These are phyloP conservation scores for Phytophthora fragariae DNA, from an alignment of 352 stramenopile genomes.

Conservation along the genomic window DNA sequence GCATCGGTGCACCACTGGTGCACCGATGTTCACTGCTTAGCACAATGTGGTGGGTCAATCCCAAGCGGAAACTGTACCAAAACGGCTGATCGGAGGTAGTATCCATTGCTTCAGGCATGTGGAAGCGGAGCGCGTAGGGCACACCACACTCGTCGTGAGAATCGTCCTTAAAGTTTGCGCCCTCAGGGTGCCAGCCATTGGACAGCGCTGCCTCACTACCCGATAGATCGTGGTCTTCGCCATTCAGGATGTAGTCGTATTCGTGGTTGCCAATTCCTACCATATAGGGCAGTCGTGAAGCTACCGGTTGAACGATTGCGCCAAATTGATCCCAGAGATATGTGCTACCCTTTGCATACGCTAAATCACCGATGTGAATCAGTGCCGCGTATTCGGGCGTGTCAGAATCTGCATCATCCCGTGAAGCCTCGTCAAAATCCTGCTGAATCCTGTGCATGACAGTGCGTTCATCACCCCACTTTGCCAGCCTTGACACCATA, in stretches of 20 bases:
- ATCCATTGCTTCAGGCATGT: slow-evolving; percentile 53
- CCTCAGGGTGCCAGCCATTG: slow-evolving; percentile 28
- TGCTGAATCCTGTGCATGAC: slow-evolving; percentile 40
- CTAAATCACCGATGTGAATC: slow-evolving; percentile 84
- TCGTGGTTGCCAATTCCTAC: slow-evolving; percentile 65
- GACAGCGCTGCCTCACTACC: slow-evolving; percentile 28
- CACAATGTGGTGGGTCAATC: slow-evolving; percentile 55
- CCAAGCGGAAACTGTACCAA: slow-evolving; percentile 61
- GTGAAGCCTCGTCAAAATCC: slow-evolving; percentile 29
- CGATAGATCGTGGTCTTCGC: slow-evolving; percentile 29
- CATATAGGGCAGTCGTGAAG: slow-evolving; percentile 82
- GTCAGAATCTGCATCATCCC: slow-evolving; percentile 6
- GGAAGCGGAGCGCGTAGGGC: slow-evolving; percentile 68
- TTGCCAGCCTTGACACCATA: slow-evolving; percentile 38
- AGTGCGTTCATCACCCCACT: slow-evolving; percentile 33
- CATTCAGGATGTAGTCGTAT: slow-evolving; percentile 36
- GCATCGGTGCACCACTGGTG: slow-evolving; percentile 45
- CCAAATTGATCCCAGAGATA: slow-evolving; percentile 88
- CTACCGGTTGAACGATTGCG: slow-evolving; percentile 74
- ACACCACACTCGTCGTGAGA: slow-evolving; percentile 88
- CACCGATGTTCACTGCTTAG: slow-evolving; percentile 63
- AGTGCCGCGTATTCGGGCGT: slow-evolving; percentile 62
- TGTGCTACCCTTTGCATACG: slow-evolving; percentile 70
- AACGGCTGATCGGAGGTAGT: slow-evolving; percentile 48
- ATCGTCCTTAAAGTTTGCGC: slow-evolving; percentile 47